Base-by-base conservation (phyloP, 1,139 yeast species). In the Yamadazyma jaroonii region DNA sequence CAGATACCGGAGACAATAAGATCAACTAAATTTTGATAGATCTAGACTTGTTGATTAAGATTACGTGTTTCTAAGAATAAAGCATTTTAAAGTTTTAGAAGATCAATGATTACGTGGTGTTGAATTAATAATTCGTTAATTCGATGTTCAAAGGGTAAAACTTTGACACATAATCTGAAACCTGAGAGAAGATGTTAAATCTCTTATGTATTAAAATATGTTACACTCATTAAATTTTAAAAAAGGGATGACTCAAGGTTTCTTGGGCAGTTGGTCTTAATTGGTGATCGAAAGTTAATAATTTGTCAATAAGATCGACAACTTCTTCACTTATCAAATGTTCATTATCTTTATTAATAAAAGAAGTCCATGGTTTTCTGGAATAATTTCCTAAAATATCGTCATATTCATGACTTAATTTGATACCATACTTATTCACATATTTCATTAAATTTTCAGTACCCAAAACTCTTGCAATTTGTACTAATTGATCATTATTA, bases 201-300 rank as follows among this genome's bases (percentile, higher is more conserved):
- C 20, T 17, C 20, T 17, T 17, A 17, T 17, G 20, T 17, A 17
- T 17, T 17, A 17, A 15, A 10, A 12, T 28, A 32, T 32, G 15
- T 25, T 32, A 25, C 29, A 25, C 30, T 15, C 20, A 37, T 32
- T 32, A 38, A 25, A 38, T 25, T n/a, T 35, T 35, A 23, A 77
- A 77, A 50, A 75, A 84, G 14, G 74, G 70, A 63, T 83, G 89
- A 20, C 59, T 70, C 79, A 83, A 84, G 15, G 98, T 97, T 62
- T 94, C 97, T 59, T 77, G 76, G 3, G 98, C 97, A 9, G 98
- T 92, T 41, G 90, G 74, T 53, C 99, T 79, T 57, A 85, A 90
- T 58, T 89, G 96, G 58, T 94, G 99, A 58, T 94, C 98, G 56
- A 89, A 94, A 45, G 88, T 77, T 52, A 94, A 70, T 50, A 94